Percentiles rank a stretch among this genome's conserved stretches.
Conservation (phyloP, 2,329 filamentous ascomycete genomes). For the Colletotrichum sp. region DNA sequence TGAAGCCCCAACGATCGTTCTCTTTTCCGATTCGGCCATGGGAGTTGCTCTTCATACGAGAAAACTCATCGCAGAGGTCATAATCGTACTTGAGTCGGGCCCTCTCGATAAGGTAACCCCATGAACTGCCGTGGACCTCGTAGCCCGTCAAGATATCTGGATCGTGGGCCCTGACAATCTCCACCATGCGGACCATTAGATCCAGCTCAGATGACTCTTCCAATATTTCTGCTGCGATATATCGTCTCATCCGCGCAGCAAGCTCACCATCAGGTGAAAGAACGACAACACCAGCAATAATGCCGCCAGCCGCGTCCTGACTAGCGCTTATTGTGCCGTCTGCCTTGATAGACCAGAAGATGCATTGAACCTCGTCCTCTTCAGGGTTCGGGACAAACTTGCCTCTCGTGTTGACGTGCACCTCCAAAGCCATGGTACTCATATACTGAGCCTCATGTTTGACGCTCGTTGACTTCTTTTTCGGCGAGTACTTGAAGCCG, state of each 20-base stretch:
- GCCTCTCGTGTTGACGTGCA: slow-evolving; percentile 88
- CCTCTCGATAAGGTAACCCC: slow-evolving; percentile 94
- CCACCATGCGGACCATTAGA: slow-evolving; percentile 82
- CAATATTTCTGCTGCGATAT: slow-evolving; percentile 68
- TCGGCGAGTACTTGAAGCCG: slow-evolving; percentile 87
- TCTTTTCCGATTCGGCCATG: slow-evolving; percentile 87
- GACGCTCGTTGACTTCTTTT: slow-evolving; percentile 74
- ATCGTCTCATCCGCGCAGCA: slow-evolving; percentile 65
- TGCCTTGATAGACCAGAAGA: slow-evolving; percentile 90
- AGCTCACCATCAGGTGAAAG: slow-evolving; percentile 68
- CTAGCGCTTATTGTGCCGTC: slow-evolving; percentile 66
- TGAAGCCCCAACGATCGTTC: slow-evolving; percentile 90
- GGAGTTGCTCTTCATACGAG: slow-evolving; percentile 83
- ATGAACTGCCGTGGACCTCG: slow-evolving; percentile 91
- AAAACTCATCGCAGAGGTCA: slow-evolving; percentile 89
- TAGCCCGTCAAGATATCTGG: slow-evolving; percentile 95
- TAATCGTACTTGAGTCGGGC: slow-evolving; percentile 87
- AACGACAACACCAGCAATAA: slow-evolving; percentile 74
- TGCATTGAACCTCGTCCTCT: slow-evolving; percentile 83
- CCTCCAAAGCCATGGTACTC: slow-evolving; percentile 93
- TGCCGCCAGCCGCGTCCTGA: slow-evolving; percentile 46
- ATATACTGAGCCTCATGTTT: slow-evolving; percentile 90
- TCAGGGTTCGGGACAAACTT: slow-evolving; percentile 86
- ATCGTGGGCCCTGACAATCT: slow-evolving; percentile 83
- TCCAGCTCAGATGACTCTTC: slow-evolving; percentile 84